phyloP scores from a whole-genome alignment of 139 green algal genomes.

The Diplosphaera chodatii region DNA sequence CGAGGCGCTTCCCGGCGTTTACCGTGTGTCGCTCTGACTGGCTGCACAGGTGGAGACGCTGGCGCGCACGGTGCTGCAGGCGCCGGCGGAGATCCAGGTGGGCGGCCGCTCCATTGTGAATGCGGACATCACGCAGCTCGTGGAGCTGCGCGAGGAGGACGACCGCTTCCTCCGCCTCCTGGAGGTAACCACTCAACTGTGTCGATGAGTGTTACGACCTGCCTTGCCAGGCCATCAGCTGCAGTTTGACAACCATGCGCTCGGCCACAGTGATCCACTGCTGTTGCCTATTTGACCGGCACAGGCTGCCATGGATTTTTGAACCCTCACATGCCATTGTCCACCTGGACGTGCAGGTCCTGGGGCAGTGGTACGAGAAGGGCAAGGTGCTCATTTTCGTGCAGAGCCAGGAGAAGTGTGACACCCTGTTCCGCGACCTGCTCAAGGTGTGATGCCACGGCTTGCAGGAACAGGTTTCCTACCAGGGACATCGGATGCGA shows the following conservation, averaged over 20 bases:
- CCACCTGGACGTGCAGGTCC: constrained; percentile 19
- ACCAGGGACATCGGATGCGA: too few relatives aligned
- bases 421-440: constrained; percentile 89
- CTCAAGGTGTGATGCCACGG: constrained; percentile 33
- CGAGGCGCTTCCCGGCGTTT: background rate
- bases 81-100: constrained; percentile 83
- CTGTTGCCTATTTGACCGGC: too few relatives aligned
- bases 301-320: background rate
- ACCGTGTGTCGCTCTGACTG: too few relatives aligned
- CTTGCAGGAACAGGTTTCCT: too few relatives aligned
- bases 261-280: too few relatives aligned
- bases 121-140: constrained; percentile 86
- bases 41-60: constrained; percentile 77
- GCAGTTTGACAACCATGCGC: too few relatives aligned
- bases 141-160: constrained; percentile 83
- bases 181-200: constrained; percentile 47
- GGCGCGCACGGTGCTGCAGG: constrained; percentile 57
- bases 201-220: constrained; percentile 70
- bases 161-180: constrained; percentile 92
- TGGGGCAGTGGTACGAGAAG: constrained; percentile 82
- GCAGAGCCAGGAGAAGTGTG: constrained; percentile 84
- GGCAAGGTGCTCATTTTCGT: constrained; percentile 89
- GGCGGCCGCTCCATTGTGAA: constrained; percentile 90
- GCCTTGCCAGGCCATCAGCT: too few relatives aligned
- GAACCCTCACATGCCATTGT: too few relatives aligned